These are phyloP conservation scores for Tuber aestivum DNA, from an alignment of 495 filamentous ascomycete species.

Conservation along the genomic window DNA sequence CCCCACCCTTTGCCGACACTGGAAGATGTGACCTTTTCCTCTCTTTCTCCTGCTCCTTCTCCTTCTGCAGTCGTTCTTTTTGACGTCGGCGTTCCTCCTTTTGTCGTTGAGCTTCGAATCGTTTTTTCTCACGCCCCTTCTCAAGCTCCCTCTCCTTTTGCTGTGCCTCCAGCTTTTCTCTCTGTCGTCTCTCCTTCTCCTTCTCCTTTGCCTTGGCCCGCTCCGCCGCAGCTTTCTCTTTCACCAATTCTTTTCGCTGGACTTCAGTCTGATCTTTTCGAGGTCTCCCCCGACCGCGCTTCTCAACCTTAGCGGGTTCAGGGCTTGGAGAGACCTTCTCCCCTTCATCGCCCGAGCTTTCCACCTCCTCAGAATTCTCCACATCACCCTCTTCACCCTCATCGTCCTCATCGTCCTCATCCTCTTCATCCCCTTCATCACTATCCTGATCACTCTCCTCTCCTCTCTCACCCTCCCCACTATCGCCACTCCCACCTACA, in stretches of 20 bases:
- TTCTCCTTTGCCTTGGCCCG: slow-evolving; percentile 14
- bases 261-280: slow-evolving; percentile 26
- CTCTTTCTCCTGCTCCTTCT: slow-evolving; percentile 30
- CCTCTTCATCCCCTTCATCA: slow-evolving; percentile 27
- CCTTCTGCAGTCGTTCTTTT: slow-evolving; percentile 15
- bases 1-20: background rate
- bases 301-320: slow-evolving; percentile 28
- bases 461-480: slow-evolving; percentile 47
- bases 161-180: slow-evolving; percentile 25
- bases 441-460: slow-evolving; percentile 19
- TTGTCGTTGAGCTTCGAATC: slow-evolving; percentile 18
- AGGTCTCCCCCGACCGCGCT: slow-evolving; percentile 33
- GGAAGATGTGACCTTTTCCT: slow-evolving; percentile 26
- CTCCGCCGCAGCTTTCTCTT: slow-evolving; percentile 21
- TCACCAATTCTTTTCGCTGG: slow-evolving; percentile 26
- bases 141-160: slow-evolving; percentile 25
- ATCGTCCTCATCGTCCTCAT: slow-evolving; percentile 29
- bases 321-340: slow-evolving; percentile 26
- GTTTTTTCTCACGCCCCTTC: slow-evolving; percentile 28
- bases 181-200: slow-evolving; percentile 20
- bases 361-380: slow-evolving; percentile 19
- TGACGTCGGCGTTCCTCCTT: slow-evolving; percentile 32
- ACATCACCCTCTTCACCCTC: slow-evolving; percentile 30
- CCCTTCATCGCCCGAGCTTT: slow-evolving; percentile 20
- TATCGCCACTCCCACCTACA: slow-evolving; percentile 32